These are phyloP conservation scores for Bacterosira constricta DNA, from an alignment of 108 stramenopile genomes.

Conservation along the genomic window DNA sequence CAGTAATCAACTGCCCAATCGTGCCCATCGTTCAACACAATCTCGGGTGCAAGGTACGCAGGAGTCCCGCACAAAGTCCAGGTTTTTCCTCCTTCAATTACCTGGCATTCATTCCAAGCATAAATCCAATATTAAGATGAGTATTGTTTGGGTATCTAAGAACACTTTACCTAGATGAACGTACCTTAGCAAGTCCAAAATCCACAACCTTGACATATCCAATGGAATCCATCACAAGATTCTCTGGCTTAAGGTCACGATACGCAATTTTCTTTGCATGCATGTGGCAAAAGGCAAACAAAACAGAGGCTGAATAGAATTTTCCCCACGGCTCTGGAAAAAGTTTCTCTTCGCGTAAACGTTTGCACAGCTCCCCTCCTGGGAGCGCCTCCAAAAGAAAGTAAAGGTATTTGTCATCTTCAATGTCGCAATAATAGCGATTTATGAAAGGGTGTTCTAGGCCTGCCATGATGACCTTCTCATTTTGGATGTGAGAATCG, in stretches of 20 bases:
- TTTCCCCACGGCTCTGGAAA: slow-evolving; percentile 55
- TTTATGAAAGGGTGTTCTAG: slow-evolving; percentile 63
- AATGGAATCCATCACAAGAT: slow-evolving; percentile 60
- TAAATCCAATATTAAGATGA: background rate
- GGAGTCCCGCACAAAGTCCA: slow-evolving; percentile 76
- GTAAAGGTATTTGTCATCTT: slow-evolving; percentile 57
- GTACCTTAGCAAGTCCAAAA: slow-evolving; percentile 75
- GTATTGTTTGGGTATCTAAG: background rate
- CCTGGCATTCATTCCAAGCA: slow-evolving; percentile 8
- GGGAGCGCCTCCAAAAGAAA: slow-evolving; percentile 66
- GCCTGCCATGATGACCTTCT: slow-evolving; percentile 50
- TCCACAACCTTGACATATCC: slow-evolving; percentile 78
- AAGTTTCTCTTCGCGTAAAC: slow-evolving; percentile 38
- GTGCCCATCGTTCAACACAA: slow-evolving; percentile 80
- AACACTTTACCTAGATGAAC: background rate
- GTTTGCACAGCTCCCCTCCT: slow-evolving; percentile 71
- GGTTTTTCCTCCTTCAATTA: slow-evolving; percentile 54
- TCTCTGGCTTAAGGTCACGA: slow-evolving; percentile 77
- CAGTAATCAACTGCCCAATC: slow-evolving; percentile 82
- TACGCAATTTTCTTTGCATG: slow-evolving; percentile 73
- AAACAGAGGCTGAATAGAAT: slow-evolving; percentile 62
- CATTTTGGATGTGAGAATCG: slow-evolving; percentile 49
- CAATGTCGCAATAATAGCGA: slow-evolving; percentile 50
- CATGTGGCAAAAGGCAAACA: slow-evolving; percentile 65
- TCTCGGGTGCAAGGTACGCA: slow-evolving; percentile 77